Base-by-base conservation (phyloP, 345 rosid species). In the Chamaenerion angustifolium region DNA sequence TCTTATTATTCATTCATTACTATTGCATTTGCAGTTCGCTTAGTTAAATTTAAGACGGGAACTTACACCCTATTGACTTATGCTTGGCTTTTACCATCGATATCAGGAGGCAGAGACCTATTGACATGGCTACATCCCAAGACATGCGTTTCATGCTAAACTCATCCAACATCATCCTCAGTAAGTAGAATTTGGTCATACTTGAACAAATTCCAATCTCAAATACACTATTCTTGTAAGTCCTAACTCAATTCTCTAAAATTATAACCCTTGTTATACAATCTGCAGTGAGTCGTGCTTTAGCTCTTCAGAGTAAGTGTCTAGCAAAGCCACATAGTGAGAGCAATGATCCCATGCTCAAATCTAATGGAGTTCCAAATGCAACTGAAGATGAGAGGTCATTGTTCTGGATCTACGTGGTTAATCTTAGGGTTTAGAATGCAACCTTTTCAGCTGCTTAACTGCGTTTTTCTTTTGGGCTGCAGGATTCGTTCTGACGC, bases 101-200 rank as follows among this genome's bases (percentile, higher is more conserved):
- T 49, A 16, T 46, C 76, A 87, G 96, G 4, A 79, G 68, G 60
- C 83, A 87, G 65, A 77, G 94, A 73, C 85, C 94, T 31, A 60
- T 87, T 48, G 90, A 87, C 67, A 65, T 81, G 66, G 79, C 96
- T 43, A 73, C 71, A 67, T 81, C 96, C 9, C 90, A 83, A 66
- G 96, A 87, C 48, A 77, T 83, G 79, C 85, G 96, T 43, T 79
- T 79, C 70, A 66, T 83, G 58, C 94, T 87, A 42, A 79, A 64
- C 46, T 58, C 66, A 60, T 59, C 78, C 35, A 71, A 71, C 60
- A 75, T 77, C 65, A 78, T 65, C 60, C 74, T 58, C 64, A 68
- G 93, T 87, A 78, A 78, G 93, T 68, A 62, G 45, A 52, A 55
- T 13, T 15, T 48, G 46, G 12, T 16, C n/a, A 43, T 6, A 11